Conservation (phyloP, 768 basidiomycete species). For the Neoboletus magnificus region DNA sequence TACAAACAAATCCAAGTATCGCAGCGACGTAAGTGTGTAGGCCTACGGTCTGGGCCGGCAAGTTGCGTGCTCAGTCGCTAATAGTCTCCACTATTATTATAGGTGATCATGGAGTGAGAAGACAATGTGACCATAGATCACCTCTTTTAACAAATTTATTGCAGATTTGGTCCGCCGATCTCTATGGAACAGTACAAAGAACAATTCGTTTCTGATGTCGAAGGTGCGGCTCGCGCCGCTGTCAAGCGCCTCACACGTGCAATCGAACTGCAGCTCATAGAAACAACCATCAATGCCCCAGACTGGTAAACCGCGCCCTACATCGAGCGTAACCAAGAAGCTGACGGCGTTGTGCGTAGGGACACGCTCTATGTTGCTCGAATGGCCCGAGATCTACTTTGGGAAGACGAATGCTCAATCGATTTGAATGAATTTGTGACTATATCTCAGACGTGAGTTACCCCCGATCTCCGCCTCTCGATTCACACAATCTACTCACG, state of each 20-base stretch:
- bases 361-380: constrained; percentile 85
- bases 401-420: constrained; percentile 77
- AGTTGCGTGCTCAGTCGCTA: constrained; percentile 6
- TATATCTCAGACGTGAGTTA: constrained; percentile 85
- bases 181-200: constrained; percentile 67
- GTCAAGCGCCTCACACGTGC: constrained; percentile 82
- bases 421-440: constrained; percentile 77
- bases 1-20: constrained; percentile 93
- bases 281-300: constrained; percentile 84
- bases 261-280: constrained; percentile 68
- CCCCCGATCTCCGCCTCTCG: constrained; percentile 19
- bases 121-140: neutral
- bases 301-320: constrained; percentile 70
- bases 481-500: constrained; percentile 23
- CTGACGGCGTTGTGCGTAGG: constrained; percentile 46
- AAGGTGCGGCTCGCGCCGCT: constrained; percentile 69
- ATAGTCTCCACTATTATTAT: constrained; percentile 13
- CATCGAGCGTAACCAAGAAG: constrained; percentile 10
- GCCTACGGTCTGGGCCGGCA: constrained; percentile 19
- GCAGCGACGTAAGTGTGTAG: constrained; percentile 68
- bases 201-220: constrained; percentile 68
- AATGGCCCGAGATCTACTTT: constrained; percentile 93
- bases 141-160: constrained; percentile 10
- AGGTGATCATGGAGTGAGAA: constrained; percentile 75
- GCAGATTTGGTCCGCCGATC: constrained; percentile 83